phyloP scores from a whole-genome alignment of 2,329 filamentous ascomycete species.

The Exophiala lecanii-corni region DNA sequence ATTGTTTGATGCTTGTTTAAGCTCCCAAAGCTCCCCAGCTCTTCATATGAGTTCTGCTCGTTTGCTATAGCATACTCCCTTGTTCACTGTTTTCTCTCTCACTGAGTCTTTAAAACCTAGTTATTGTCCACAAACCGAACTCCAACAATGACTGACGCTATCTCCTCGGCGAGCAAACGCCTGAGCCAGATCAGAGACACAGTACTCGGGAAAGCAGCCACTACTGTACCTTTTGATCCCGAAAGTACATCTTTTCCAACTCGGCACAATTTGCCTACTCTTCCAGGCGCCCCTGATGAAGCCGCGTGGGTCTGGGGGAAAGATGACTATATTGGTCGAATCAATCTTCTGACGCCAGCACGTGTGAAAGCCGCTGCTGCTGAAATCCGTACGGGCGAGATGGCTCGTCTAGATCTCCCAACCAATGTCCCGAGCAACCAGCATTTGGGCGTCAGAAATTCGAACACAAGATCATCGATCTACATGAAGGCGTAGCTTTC shows the following conservation, averaged over 20 bases:
- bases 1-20: no score
- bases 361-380: constrained; percentile 50
- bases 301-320: constrained; percentile 60
- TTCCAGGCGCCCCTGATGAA: constrained; percentile 49
- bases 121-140: no score
- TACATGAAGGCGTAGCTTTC: constrained; percentile 34
- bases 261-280: constrained; percentile 48
- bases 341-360: constrained; percentile 54
- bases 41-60: no score
- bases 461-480: constrained; percentile 50
- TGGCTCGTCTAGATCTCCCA: constrained; percentile 53
- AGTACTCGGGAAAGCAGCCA: constrained; percentile 43
- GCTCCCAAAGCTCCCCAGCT: no score
- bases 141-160: constrained; percentile 14
- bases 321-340: constrained; percentile 43
- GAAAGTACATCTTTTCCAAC: constrained; percentile 50
- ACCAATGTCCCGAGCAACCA: constrained; percentile 50
- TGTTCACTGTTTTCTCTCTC: no score
- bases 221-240: constrained; percentile 51
- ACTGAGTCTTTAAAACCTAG: no score
- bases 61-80: no score
- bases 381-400: constrained; percentile 53
- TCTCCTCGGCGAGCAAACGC: constrained; percentile 27
- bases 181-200: constrained; percentile 44
- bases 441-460: constrained; percentile 51